Conservation (phyloP, 306 rosid genomes). For the Spatholobus suberectus region DNA sequence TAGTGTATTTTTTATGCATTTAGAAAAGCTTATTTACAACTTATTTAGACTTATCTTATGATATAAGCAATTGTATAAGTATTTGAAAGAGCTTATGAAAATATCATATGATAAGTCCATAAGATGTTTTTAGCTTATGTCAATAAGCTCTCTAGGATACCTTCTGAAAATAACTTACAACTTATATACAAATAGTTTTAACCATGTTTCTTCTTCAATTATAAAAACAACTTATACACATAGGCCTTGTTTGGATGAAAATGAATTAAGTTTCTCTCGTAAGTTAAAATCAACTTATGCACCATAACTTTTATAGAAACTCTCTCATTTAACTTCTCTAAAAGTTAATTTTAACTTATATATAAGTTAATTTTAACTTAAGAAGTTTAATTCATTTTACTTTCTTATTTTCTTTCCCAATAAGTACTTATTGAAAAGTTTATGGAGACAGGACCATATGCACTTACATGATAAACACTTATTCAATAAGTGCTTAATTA, state of each 20-base stretch:
- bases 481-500: neutral
- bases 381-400: too few species aligned
- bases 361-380: neutral
- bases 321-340: too few species aligned
- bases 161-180: neutral
- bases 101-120: neutral
- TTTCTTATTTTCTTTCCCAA: neutral
- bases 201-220: neutral
- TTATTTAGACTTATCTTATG: neutral
- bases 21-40: neutral
- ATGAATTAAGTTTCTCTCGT: neutral
- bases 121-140: neutral
- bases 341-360: too few species aligned
- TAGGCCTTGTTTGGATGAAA: neutral
- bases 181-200: neutral
- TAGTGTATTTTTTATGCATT: too few species aligned
- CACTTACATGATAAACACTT: neutral
- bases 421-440: neutral
- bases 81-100: neutral
- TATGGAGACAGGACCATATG: neutral
- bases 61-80: neutral
- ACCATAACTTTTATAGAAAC: too few species aligned
- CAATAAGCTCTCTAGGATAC: neutral
- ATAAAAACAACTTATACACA: neutral
- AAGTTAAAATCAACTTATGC: neutral